Conservation (phyloP, 1,139 yeast genomes). For the Geotrichum histeridarum region DNA sequence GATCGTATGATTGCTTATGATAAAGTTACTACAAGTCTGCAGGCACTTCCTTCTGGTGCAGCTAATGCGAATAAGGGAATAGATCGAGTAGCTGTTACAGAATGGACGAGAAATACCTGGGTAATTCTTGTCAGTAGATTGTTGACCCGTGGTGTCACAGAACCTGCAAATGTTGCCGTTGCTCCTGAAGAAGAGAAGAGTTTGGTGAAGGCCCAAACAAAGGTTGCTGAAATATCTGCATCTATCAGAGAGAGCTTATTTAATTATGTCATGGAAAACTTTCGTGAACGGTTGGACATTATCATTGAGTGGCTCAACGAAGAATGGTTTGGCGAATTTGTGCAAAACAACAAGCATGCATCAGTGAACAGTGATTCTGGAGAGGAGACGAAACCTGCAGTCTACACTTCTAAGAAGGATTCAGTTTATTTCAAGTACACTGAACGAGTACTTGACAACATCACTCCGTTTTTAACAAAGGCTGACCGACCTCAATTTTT, state of each 20-base stretch:
- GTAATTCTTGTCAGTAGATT: constrained; percentile 65
- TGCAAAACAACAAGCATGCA: constrained; percentile 27
- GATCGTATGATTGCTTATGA: constrained; percentile 33
- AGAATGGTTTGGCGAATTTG: constrained; percentile 81
- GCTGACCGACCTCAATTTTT: constrained; percentile 75
- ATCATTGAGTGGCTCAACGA: constrained; percentile 94
- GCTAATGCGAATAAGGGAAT: constrained; percentile 32
- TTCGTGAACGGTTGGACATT: constrained; percentile 65
- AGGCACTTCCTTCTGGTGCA: constrained; percentile 20
- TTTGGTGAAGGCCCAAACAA: background rate
- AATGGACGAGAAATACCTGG: constrained; percentile 77
- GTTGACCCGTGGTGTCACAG: constrained; percentile 69
- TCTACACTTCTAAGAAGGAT: constrained; percentile 13
- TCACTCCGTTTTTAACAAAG: constrained; percentile 78
- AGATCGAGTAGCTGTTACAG: constrained; percentile 34
- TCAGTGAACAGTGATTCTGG: constrained; percentile 7
- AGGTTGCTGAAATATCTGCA: constrained; percentile 37
- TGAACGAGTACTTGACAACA: constrained; percentile 63
- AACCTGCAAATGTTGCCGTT: background rate
- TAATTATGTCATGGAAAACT: constrained; percentile 67
- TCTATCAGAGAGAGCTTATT: constrained; percentile 65
- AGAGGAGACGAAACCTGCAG: constrained; percentile 16
- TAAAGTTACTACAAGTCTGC: constrained; percentile 20
- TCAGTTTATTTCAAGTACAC: constrained; percentile 52
- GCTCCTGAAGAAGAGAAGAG: background rate